Evolutionary conservation across 2,329 filamentous ascomycete species (phyloP), one percentile per base, ranked within the genome.

Genomic region (Xylaria sp.): DNA sequence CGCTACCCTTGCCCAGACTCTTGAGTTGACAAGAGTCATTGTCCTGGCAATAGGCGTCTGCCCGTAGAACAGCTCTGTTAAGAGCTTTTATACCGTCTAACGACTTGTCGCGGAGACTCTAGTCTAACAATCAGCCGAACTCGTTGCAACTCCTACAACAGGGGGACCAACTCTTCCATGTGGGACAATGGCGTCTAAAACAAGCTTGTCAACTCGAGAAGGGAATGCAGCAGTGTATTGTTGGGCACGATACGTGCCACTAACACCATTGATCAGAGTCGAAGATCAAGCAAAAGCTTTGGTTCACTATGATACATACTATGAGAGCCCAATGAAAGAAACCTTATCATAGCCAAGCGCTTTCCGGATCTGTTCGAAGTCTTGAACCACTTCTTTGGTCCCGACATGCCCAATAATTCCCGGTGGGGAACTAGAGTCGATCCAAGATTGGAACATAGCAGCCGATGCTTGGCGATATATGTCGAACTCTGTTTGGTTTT

Each of bases 401-500:
- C 41, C 41, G 18, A 46, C 41, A 46, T 46, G 41, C 41, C 18
- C 41, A 46, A 46, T 46, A n/a, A 46, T 46, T 46, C 41, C 41
- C 15, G 15, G 15, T 20, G 41, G 41, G n/a, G 18, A 46, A n/a
- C 41, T 46, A 18, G 15, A 46, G 15, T 46, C 18, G 18, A 46
- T 46, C 41, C 41, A 46, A 46, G 41, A 46, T n/a, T 46, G 41
- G 8, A 46, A 46, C 41, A 46, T n/a, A 46, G 41, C 41, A 46
- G 41, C 41, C 6, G 41, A 46, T 46, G 3, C 41, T 46, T 46
- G 41, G 41, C 41, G 41, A 46, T 46, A 46, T 46, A 46, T 46
- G 41, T 46, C 41, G 41, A 46, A 46, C 41, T 46, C 41, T 46
- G 41, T 46, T 20, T 46, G 41, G 41, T 46, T 46, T 46, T 46